Base-by-base conservation (phyloP, 129 eudicot species). In the Silybum marianum region DNA sequence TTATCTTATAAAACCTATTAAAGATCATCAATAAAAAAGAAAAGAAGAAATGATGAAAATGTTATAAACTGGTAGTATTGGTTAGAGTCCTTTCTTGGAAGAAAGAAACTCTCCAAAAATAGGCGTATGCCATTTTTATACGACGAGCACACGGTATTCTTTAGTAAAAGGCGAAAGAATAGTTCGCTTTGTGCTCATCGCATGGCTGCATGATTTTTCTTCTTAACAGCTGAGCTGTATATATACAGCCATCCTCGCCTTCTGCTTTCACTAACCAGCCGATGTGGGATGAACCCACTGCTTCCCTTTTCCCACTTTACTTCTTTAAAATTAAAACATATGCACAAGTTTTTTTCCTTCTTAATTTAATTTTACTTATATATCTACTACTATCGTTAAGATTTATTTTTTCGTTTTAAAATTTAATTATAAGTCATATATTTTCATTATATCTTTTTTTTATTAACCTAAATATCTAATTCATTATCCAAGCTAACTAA, bases 91-190 rank as follows among this genome's bases (percentile, higher is more conserved):
- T 23, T n/a, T 16, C 62, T 14, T 14, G 0, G 0, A 51, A 51
- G 62, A 51, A 18, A 54, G 21, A 9, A 44, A 44, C 16, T 44
- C 54, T 44, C 54, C 54, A 11, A 44, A 44, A 44, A 40, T 40
- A 40, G 48, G 48, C 48, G 13, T 40, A 40, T 40, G 48, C 48
- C 48, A 40, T 40, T 40, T 40, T 40, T 40, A 38, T 38, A 38
- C 23, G 48, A 48, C 80, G 82, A 73, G 54, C 84, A 86, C 87
- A 86, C 89, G 84, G 84, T 86, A 86, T 86, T 86, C 87, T 86
- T 86, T 86, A 86, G 89, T 86, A 86, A 86, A 86, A 86, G 89
- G 85, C 89, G 89, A 90, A 90, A 90, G 90, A 90, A 90, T 90
- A 90, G 86, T 90, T 90, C 88, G 90, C 94, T 88, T 51, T 86